Evolutionary conservation across 164 flowering plant species (phyloP).

Genomic region (Annona squamosa): DNA sequence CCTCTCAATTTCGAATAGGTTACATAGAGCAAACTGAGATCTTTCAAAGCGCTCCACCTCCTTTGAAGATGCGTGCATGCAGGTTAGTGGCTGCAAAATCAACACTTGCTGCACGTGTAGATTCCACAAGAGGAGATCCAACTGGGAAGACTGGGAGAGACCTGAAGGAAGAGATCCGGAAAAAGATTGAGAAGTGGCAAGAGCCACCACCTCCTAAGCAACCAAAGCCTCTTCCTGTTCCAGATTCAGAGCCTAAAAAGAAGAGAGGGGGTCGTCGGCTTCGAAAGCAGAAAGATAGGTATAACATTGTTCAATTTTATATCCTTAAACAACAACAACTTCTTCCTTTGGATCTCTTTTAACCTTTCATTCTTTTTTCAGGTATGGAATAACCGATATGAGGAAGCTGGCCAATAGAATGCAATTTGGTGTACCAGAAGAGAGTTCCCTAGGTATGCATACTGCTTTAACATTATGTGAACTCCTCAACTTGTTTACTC

Average conservation of each 20-base stretch:
- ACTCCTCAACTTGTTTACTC: not conserved
- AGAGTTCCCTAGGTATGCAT: conserved; percentile 80
- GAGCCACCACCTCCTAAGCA: conserved; percentile 97
- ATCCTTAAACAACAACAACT: conserved; percentile 1
- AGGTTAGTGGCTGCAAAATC: conserved; percentile 80
- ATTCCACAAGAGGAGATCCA: conserved; percentile 80
- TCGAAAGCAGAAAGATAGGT: conserved; percentile 96
- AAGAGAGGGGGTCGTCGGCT: conserved; percentile 94
- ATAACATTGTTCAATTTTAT: not conserved
- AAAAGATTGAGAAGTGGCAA: conserved; percentile 97
- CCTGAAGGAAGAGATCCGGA: conserved; percentile 65
- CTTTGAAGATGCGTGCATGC: conserved; percentile 81
- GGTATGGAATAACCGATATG: conserved; percentile 95
- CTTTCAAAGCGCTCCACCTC: conserved; percentile 81
- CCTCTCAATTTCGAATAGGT: conserved; percentile 85
- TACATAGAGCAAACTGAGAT: conserved; percentile 85
- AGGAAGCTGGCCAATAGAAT: conserved; percentile 95
- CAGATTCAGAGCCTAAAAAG: conserved; percentile 96
- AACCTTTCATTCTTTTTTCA: conserved; percentile 16
- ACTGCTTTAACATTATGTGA: not conserved
- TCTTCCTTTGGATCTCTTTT: not conserved
- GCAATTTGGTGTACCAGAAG: conserved; percentile 96
- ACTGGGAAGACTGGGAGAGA: conserved; percentile 68
- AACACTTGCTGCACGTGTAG: conserved; percentile 88
- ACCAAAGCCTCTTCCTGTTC: conserved; percentile 96